Conservation (phyloP, 768 basidiomycete species). For the Amanita fuliginea region DNA sequence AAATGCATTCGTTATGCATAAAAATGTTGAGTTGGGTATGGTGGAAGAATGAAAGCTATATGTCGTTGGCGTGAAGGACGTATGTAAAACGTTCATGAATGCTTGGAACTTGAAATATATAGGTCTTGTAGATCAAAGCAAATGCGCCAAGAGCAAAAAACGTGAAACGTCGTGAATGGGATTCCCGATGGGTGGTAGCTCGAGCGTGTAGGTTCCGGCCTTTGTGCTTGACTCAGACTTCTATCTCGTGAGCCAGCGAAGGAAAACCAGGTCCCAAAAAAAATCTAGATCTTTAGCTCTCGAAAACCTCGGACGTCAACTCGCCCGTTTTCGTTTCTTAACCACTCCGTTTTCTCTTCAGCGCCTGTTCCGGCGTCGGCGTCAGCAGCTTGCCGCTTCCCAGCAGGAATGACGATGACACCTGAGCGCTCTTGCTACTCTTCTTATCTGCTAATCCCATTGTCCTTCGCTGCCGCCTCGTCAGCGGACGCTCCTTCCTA, state of each 20-base stretch:
- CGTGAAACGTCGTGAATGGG: background rate
- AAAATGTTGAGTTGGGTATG: background rate
- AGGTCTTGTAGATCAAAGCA: conserved; percentile 1
- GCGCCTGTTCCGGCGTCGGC: conserved; percentile 20
- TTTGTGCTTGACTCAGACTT: background rate
- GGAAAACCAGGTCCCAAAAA: too few relatives aligned
- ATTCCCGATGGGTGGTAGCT: background rate
- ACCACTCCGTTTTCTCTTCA: conserved; percentile 30
- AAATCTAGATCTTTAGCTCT: conserved; percentile 56
- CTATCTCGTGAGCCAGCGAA: background rate
- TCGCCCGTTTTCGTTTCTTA: conserved; percentile 41
- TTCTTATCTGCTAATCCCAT: conserved; percentile 43
- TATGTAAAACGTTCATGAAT: background rate
- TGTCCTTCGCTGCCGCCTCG: conserved; percentile 58
- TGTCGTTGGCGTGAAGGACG: conserved; percentile 1
- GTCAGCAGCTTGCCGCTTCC: conserved; percentile 26
- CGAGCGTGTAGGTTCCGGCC: background rate
- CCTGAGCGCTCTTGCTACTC: conserved; percentile 41
- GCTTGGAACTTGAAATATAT: background rate
- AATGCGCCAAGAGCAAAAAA: background rate
- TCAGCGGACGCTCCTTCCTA: conserved; percentile 31
- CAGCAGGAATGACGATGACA: conserved; percentile 61
- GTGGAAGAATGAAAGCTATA: background rate
- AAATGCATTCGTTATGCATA: background rate
- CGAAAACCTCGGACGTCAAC: conserved; percentile 70